Percentiles rank a stretch among this genome's conserved stretches.
Conservation (phyloP, 2,329 filamentous ascomycete species). For the Cercospora sesami region DNA sequence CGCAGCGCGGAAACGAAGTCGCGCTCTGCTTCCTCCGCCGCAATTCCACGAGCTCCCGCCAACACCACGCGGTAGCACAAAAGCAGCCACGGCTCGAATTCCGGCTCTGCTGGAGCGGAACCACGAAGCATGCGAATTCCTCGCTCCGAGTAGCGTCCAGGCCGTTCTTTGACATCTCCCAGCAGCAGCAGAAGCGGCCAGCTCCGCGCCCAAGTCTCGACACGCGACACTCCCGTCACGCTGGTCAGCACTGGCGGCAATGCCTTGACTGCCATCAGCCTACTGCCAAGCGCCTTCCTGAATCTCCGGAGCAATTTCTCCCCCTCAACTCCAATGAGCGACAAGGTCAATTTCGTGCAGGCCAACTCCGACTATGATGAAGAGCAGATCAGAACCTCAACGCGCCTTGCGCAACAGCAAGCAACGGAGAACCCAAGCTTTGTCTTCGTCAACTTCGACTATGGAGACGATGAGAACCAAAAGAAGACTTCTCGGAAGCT, state of each 20-base stretch:
- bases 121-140: neutral
- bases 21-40: no score
- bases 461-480: slow-evolving; percentile 16
- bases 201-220: neutral
- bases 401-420: slow-evolving; percentile 15
- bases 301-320: neutral
- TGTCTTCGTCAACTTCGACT: slow-evolving; percentile 27
- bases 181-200: neutral
- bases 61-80: neutral
- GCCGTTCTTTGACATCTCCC: neutral
- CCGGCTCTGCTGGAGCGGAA: neutral
- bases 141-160: neutral
- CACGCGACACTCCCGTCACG: neutral
- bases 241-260: neutral
- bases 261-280: neutral
- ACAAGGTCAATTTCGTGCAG: slow-evolving; percentile 22
- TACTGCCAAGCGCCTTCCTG: neutral
- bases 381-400: slow-evolving; percentile 17
- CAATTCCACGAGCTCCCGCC: neutral
- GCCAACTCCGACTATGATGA: slow-evolving; percentile 27
- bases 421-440: slow-evolving; percentile 19
- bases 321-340: slow-evolving; percentile 9
- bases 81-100: neutral
- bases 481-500: slow-evolving; percentile 20
- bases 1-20: neutral